phyloP scores from a whole-genome alignment of 371 early-diverging fungal species.

The Umbelopsis sp. region DNA sequence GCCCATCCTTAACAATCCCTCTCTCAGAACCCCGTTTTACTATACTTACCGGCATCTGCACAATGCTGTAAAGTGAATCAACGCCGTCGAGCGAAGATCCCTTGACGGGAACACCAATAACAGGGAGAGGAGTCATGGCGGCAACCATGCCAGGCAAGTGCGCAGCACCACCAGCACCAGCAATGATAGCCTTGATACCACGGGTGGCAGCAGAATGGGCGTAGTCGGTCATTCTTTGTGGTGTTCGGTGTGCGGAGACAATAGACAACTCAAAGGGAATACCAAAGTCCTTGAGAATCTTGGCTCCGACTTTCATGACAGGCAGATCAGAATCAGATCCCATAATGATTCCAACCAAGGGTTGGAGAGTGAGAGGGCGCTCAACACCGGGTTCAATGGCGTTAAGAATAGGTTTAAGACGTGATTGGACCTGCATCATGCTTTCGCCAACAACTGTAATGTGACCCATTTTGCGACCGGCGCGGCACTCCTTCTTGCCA shows the following conservation, averaged over 20 bases:
- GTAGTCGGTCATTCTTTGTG: constrained; percentile 90
- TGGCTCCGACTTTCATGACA: constrained; percentile 88
- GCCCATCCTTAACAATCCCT: too few relatives aligned
- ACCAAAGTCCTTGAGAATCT: constrained; percentile 83
- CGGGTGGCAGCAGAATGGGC: constrained; percentile 85
- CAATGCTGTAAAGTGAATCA: constrained; percentile 94
- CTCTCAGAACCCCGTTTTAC: neutral
- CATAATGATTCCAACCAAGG: constrained; percentile 96
- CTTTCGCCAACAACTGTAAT: constrained; percentile 90
- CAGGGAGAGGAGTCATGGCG: constrained; percentile 93
- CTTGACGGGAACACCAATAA: constrained; percentile 96
- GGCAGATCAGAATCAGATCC: constrained; percentile 97
- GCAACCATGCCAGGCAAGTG: constrained; percentile 99
- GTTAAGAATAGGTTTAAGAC: constrained; percentile 63
- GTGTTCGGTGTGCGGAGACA: constrained; percentile 96
- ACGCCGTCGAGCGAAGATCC: constrained; percentile 92
- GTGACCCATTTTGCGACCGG: constrained; percentile 97
- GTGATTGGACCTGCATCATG: constrained; percentile 70
- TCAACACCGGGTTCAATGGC: constrained; percentile 62
- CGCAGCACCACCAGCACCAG: constrained; percentile 98
- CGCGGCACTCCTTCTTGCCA: constrained; percentile 86
- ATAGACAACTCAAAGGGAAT: constrained; percentile 95
- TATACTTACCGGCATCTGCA: constrained; percentile 94
- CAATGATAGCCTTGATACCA: constrained; percentile 94
- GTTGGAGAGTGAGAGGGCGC: constrained; percentile 55